A percentile compares a stretch with the other conserved stretches of the same genome.
These are phyloP conservation scores for Streptanthus diversifolius DNA, from an alignment of 345 rosid genomes.

Conservation along the genomic window DNA sequence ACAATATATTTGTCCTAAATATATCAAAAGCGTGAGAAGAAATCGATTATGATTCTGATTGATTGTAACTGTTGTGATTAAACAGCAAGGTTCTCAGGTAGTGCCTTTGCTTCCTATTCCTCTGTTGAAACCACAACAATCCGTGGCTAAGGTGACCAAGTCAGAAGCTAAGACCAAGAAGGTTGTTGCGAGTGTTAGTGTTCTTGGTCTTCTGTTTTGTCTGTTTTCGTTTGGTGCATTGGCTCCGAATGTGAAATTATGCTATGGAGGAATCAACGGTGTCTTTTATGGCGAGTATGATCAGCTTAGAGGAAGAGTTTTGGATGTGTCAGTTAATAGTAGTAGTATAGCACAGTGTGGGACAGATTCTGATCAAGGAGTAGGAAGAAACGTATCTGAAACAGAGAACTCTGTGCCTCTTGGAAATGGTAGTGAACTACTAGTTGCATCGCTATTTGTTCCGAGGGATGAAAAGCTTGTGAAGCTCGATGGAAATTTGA, in stretches of 20 bases:
- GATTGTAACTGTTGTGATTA: too few species aligned
- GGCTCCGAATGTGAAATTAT: conserved; percentile 55
- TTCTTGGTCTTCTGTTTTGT: conserved; percentile 69
- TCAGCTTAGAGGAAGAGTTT: conserved; percentile 51
- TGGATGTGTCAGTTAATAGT: conserved; percentile 19
- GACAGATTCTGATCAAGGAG: conserved; percentile 1
- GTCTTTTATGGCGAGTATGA: conserved; percentile 2
- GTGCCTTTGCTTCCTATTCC: conserved; percentile 90
- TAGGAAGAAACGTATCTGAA: conserved; percentile 7
- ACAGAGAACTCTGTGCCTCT: not conserved
- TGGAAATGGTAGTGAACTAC: conserved; percentile 54
- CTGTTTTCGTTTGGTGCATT: conserved; percentile 62
- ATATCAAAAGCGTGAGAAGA: not conserved
- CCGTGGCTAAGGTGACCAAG: conserved; percentile 46
- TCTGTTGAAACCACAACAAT: conserved; percentile 58
- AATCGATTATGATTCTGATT: too few species aligned
- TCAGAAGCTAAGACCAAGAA: conserved; percentile 53
- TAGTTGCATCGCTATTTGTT: conserved; percentile 78
- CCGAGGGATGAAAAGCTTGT: conserved; percentile 92
- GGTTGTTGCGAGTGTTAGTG: conserved; percentile 85
- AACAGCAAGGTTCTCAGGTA: conserved; percentile 73
- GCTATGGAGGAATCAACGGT: conserved; percentile 22
- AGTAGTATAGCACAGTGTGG: not conserved
- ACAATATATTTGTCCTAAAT: not conserved
- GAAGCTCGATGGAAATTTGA: conserved; percentile 92